Evolutionary conservation across 1,284 basidiomycete species (phyloP).

Genomic region (Tremellales sp.): DNA sequence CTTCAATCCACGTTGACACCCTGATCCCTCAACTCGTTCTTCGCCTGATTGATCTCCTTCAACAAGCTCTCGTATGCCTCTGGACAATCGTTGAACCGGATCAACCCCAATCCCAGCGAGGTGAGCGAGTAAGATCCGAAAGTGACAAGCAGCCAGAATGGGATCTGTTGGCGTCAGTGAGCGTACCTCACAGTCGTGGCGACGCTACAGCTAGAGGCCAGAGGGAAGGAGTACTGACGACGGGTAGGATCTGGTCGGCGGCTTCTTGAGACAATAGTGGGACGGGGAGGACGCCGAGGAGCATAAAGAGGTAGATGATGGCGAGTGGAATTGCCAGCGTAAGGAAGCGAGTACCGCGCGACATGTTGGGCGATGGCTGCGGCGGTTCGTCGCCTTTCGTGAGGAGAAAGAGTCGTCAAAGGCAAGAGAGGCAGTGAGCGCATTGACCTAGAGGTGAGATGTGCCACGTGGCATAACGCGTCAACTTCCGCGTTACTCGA

Average conservation of each 20-base stretch:
- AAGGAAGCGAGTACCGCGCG: constrained; percentile 57
- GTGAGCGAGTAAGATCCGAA: constrained; percentile 70
- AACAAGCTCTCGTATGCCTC: constrained; percentile 69
- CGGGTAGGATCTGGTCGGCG: constrained; percentile 57
- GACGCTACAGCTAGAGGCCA: neutral
- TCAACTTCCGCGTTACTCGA: too few species aligned
- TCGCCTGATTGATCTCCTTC: constrained; percentile 60
- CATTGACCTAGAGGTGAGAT: too few species aligned
- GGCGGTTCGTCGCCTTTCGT: too few species aligned
- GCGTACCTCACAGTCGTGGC: neutral
- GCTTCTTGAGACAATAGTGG: constrained; percentile 56
- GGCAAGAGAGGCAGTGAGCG: too few species aligned
- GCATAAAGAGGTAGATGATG: constrained; percentile 56
- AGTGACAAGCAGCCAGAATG: constrained; percentile 70
- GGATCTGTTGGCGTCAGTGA: constrained; percentile 54
- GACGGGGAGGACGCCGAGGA: constrained; percentile 56
- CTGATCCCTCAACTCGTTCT: constrained; percentile 61
- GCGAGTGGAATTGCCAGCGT: constrained; percentile 51
- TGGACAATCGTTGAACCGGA: constrained; percentile 67
- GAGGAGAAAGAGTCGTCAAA: too few species aligned
- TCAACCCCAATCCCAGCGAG: constrained; percentile 66
- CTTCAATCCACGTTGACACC: constrained; percentile 64
- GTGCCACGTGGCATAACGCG: too few species aligned
- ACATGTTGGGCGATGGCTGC: constrained; percentile 51
- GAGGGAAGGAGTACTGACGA: constrained; percentile 50